These are phyloP conservation scores for Aspergillus thermomutatus DNA, from an alignment of 2,329 filamentous ascomycete species.

Conservation along the genomic window DNA sequence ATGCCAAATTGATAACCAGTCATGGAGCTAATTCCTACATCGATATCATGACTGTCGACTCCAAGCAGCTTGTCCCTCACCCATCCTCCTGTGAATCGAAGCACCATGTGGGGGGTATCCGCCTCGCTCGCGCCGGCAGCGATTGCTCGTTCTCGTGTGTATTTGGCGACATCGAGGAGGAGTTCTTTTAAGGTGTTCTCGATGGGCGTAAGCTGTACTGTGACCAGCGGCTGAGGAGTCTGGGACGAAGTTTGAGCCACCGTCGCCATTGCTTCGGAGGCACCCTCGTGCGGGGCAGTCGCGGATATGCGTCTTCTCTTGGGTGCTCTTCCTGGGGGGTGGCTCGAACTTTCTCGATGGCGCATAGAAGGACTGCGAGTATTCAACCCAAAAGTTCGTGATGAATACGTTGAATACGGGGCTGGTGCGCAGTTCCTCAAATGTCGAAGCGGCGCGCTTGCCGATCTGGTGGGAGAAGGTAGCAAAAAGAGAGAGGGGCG, in stretches of 20 bases:
- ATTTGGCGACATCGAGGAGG: slow-evolving; percentile 75
- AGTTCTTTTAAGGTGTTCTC: slow-evolving; percentile 72
- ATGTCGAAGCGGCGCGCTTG: slow-evolving; percentile 7
- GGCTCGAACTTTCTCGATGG: slow-evolving; percentile 14
- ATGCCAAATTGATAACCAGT: slow-evolving; percentile 48
- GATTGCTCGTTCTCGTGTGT: slow-evolving; percentile 46
- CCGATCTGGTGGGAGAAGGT: slow-evolving; percentile 8
- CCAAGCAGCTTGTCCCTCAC: slow-evolving; percentile 50
- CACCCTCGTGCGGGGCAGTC: slow-evolving; percentile 18
- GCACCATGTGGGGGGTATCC: slow-evolving; percentile 28
- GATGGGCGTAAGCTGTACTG: slow-evolving; percentile 61
- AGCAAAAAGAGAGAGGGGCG: slow-evolving; percentile 12
- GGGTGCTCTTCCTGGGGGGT: slow-evolving; percentile 20
- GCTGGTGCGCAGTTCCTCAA: slow-evolving; percentile 7
- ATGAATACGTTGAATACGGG: slow-evolving; percentile 7
- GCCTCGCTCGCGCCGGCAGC: slow-evolving; percentile 40
- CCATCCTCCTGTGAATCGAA: slow-evolving; percentile 50
- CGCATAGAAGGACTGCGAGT: slow-evolving; percentile 24
- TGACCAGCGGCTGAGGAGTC: slow-evolving; percentile 18
- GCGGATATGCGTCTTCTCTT: slow-evolving; percentile 34
- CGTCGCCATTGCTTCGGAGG: slow-evolving; percentile 20
- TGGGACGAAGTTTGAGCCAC: not conserved
- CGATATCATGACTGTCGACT: slow-evolving; percentile 46
- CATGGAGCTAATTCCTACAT: slow-evolving; percentile 49
- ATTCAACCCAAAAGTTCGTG: not conserved